These are phyloP conservation scores for Phytopythium sindhum DNA, from an alignment of 352 stramenopile species.

Conservation along the genomic window DNA sequence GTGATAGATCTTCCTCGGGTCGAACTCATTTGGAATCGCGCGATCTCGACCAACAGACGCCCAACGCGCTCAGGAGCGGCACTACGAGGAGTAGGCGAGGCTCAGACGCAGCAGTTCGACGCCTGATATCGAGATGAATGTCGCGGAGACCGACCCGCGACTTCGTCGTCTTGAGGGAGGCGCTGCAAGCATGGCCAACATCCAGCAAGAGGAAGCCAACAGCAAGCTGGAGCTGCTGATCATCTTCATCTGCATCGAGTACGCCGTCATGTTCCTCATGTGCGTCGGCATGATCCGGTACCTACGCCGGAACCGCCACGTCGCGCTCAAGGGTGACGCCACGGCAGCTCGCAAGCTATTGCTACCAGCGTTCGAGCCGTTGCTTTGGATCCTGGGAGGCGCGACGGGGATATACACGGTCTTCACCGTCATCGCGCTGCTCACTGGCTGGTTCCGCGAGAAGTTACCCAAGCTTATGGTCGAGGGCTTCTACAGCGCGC, in stretches of 20 bases:
- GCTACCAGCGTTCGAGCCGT: conserved; percentile 61
- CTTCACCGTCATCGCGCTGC: conserved; percentile 29
- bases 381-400: conserved; percentile 49
- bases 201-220: neutral
- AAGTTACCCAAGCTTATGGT: conserved; percentile 19
- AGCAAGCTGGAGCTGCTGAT: conserved; percentile 33
- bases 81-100: neutral
- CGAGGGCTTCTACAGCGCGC: conserved; percentile 50
- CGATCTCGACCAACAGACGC: neutral
- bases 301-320: conserved; percentile 50
- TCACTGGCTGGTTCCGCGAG: conserved; percentile 28
- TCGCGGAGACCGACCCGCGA: neutral
- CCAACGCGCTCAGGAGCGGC: neutral
- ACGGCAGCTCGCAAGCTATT: conserved; percentile 55
- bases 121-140: neutral
- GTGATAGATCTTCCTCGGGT: neutral
- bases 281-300: conserved; percentile 44
- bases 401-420: conserved; percentile 33
- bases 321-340: conserved; percentile 43
- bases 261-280: conserved; percentile 42
- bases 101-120: neutral
- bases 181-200: too few species aligned
- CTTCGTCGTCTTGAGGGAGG: neutral
- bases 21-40: neutral
- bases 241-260: conserved; percentile 38